Percentiles rank a stretch among this genome's conserved stretches.
Evolutionary conservation across 163 green algal genomes (phyloP).

Genomic region (Chlorella variabilis): DNA sequence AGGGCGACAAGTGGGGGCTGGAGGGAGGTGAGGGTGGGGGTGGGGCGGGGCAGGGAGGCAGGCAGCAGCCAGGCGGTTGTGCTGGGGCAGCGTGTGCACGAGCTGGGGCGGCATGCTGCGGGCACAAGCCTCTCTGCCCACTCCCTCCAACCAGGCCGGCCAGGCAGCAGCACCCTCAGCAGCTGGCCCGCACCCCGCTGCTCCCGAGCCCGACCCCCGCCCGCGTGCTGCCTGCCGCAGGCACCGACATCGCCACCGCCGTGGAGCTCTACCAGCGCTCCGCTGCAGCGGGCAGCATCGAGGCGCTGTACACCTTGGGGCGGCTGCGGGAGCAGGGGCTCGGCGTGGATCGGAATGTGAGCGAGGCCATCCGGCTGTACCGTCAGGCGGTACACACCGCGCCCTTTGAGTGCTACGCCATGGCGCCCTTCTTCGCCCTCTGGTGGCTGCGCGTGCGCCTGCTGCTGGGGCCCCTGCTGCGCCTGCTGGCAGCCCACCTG

Average conservation of each 20-base stretch:
- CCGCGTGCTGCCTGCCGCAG: background rate
- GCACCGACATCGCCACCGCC: conserved; percentile 8
- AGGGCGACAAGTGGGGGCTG: conserved; percentile 23
- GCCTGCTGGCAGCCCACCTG: background rate
- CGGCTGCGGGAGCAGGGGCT: conserved; percentile 43
- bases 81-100: background rate
- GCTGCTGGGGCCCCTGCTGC: conserved; percentile 2
- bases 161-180: no score
- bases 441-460: conserved; percentile 42
- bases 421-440: conserved; percentile 45
- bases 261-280: conserved; percentile 35
- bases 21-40: conserved; percentile 21
- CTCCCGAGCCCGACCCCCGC: background rate
- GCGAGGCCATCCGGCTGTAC: conserved; percentile 21
- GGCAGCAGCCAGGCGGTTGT: background rate
- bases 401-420: background rate
- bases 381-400: background rate
- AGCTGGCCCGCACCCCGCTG: background rate
- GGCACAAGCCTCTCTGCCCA: background rate
- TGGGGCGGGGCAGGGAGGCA: no score
- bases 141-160: background rate
- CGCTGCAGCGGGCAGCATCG: conserved; percentile 27
- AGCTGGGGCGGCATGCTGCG: no score
- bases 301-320: conserved; percentile 51
- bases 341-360: conserved; percentile 25